Evolutionary conservation across 768 basidiomycete species (phyloP), one percentile per base, ranked within the genome.

Genomic region (Boletus barrowsii): DNA sequence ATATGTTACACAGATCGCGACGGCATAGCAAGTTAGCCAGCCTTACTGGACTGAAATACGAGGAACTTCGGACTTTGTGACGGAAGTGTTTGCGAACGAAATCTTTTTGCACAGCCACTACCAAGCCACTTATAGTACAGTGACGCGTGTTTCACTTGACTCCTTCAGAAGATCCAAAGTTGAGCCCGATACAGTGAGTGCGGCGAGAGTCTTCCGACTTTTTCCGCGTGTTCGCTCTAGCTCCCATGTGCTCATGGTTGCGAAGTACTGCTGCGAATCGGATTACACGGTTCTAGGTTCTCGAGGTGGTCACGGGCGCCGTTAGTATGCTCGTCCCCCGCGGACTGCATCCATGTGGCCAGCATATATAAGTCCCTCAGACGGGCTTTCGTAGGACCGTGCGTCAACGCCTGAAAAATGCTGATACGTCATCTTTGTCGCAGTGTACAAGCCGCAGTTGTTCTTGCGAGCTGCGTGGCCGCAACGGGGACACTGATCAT

Each of bases 401-500:
- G 32, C 42, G 9, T 30, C 39, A 20, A 29, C n/a, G 10, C 13
- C 26, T 35, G 26, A 49, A 46, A 40, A 15, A 68, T 68, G 66
- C 32, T 57, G 33, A 29, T 33, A 13, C 42, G 40, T 30, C n/a
- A 41, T 22, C 18, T 62, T 15, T 5, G 1, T 35, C 40, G 30
- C n/a, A 13, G 29, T 32, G 24, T 67, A 30, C 49, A 50, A 15
- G 43, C 36, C 29, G 20, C 10, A 14, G 22, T 22, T 36, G 3
- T 50, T 43, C 42, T 65, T 24, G 46, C 48, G 5, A 42, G 48
- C 24, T 44, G 10, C 20, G 56, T 14, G 15, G 39, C 49, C 13
- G 56, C 59, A 24, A 49, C 42, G 3, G 67, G 64, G 3, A 67
- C 65, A 17, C 76, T 75, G 20, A 72, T 82, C 5, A 72, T 61